phyloP scores from a whole-genome alignment of 345 rosid genomes.

The Gossypium turneri region DNA sequence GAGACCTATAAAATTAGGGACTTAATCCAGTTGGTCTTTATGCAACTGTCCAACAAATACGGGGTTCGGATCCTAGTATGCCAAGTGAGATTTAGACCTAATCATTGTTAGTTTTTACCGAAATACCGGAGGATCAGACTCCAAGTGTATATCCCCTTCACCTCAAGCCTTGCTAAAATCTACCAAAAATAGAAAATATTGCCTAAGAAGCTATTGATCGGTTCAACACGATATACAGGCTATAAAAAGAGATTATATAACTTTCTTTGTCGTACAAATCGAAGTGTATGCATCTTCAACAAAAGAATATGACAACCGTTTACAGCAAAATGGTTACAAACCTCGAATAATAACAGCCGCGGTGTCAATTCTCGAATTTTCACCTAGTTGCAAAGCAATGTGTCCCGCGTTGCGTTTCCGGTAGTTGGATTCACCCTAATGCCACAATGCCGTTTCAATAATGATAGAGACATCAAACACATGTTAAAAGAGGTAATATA shows the following conservation, averaged over 20 bases:
- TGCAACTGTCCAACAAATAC: background rate
- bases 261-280: background rate
- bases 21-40: too few species aligned
- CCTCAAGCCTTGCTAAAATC: background rate
- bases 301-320: background rate
- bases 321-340: background rate
- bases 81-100: background rate
- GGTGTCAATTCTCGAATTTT: background rate
- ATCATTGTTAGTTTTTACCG: background rate
- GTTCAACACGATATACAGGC: background rate
- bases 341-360: conserved; percentile 23
- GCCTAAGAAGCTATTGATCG: background rate
- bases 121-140: background rate
- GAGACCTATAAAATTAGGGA: too few species aligned
- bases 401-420: conserved; percentile 78
- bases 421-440: conserved; percentile 68
- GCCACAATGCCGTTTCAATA: background rate
- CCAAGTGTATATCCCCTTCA: background rate
- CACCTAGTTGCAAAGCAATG: conserved; percentile 69
- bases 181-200: background rate
- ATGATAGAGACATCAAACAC: background rate
- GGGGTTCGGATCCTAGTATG: background rate
- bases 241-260: background rate
- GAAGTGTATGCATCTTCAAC: background rate
- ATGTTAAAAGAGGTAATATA: background rate